Evolutionary conservation across 139 green algal genomes (phyloP), one percentile per base, ranked within the genome.

Genomic region (Marvania coccoides): DNA sequence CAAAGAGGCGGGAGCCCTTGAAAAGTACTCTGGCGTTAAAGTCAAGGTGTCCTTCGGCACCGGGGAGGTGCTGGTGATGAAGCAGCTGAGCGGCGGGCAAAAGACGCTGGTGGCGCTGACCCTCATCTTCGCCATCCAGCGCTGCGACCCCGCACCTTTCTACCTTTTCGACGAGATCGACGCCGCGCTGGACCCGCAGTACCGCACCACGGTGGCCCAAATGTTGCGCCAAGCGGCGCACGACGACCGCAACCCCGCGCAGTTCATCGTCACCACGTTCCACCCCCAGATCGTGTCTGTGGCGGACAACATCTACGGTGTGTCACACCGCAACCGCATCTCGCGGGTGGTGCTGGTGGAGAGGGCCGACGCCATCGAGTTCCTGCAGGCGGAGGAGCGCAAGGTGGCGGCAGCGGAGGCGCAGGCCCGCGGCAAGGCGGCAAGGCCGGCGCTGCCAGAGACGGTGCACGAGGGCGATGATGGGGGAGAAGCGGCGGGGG

Each of bases 161-260:
- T 97, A 99, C 81, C 80, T 99, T 19, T 98, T 99, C 69, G 94
- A 99, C 68, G 94, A 99, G 80, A 97, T 99, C 28, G 94, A 99
- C 79, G 94, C 95, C 0, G 95, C 95, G 13, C 80, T 99, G 58
- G 95, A 99, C 73, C 90, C 93, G 24, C 82, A 94, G 80, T 96
- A 96, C 79, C 35, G 87, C 24, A 87, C 86, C 15, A 83, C 90
- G 1, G 93, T 99, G 23, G 93, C 87, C 6, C 67, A 79, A 58
- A 91, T 96, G 84, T 75, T 98, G 63, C 66, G 65, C 30, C 70
- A 71, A 60, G 90, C 95, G 68, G 80, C 85, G 3, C 56, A 86
- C 37, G 85, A 91, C 23, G 56, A 76, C 14, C 35, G 47, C 47
- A 81, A 86, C 47, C 81, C 87, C 12, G 88, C 90, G 5, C 95